These are phyloP conservation scores for Wickerhamiella brachini DNA, from an alignment of 805 yeast species.

Conservation along the genomic window DNA sequence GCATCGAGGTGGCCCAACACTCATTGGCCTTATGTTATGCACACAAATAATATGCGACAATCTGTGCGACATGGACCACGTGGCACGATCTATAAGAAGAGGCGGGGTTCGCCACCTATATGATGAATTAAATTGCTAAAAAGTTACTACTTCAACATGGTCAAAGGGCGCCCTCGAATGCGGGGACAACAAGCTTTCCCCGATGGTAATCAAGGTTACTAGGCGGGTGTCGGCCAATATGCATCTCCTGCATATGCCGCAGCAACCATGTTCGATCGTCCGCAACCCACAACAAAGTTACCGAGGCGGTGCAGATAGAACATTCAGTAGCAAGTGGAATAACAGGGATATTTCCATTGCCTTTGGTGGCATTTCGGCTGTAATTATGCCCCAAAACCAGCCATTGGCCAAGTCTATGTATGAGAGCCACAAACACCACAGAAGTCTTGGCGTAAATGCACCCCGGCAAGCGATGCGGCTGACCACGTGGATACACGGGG, in stretches of 20 bases:
- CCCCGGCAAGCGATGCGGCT: not conserved
- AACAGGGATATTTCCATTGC: not conserved
- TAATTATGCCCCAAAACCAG: too few species aligned
- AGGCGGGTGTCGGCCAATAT: not conserved
- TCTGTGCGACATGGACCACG: not conserved
- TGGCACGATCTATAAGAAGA: not conserved
- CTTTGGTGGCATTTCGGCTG: too few species aligned
- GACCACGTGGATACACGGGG: not conserved
- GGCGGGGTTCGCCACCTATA: not conserved
- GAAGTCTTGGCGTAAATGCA: not conserved
- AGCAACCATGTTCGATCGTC: not conserved
- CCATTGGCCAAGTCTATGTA: not conserved
- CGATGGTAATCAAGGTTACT: not conserved
- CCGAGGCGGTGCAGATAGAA: not conserved
- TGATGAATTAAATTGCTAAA: too few species aligned
- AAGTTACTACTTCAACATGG: too few species aligned
- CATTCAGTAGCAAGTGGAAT: not conserved
- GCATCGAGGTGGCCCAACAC: not conserved
- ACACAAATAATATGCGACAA: not conserved
- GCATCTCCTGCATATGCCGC: not conserved
- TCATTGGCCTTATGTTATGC: not conserved
- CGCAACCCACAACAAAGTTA: not conserved
- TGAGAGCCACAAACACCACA: not conserved
- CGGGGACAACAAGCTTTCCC: too few species aligned
- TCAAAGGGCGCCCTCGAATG: too few species aligned